Evolutionary conservation across 1,284 basidiomycete species (phyloP).

Genomic region (Mrakiaceae sp.): DNA sequence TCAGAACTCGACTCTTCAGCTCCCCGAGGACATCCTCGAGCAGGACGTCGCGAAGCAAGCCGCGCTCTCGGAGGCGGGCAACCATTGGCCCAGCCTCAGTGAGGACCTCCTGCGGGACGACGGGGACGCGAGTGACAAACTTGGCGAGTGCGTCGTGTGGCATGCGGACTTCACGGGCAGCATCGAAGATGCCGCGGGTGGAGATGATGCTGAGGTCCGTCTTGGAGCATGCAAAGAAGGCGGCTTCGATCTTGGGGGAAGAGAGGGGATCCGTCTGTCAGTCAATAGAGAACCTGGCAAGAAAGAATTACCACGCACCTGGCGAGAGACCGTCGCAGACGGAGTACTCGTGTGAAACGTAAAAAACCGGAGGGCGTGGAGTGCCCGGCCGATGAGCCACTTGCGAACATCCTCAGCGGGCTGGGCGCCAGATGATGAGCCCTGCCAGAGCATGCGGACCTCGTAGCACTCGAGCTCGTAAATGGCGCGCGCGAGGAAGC

Average conservation of each 20-base stretch:
- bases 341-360: constrained; percentile 79
- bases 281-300: too few species aligned
- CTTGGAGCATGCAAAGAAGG: constrained; percentile 61
- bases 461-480: constrained; percentile 74
- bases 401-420: constrained; percentile 35
- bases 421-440: constrained; percentile 27
- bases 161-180: constrained; percentile 54
- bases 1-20: constrained; percentile 59
- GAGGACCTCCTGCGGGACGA: constrained; percentile 58
- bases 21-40: constrained; percentile 80
- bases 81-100: constrained; percentile 56
- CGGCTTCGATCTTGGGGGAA: constrained; percentile 48
- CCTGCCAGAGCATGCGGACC: constrained; percentile 48
- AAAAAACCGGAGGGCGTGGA: constrained; percentile 83
- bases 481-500: constrained; percentile 61
- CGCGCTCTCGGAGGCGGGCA: constrained; percentile 50
- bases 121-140: constrained; percentile 58
- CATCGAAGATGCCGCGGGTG: constrained; percentile 59
- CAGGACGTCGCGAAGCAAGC: constrained; percentile 67
- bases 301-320: too few species aligned
- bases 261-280: too few species aligned
- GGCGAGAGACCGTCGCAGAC: constrained; percentile 65
- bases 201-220: constrained; percentile 52
- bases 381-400: constrained; percentile 50
- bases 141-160: constrained; percentile 61